These are phyloP conservation scores for Pichia inconspicua DNA, from an alignment of 1,139 yeast species.

Conservation along the genomic window DNA sequence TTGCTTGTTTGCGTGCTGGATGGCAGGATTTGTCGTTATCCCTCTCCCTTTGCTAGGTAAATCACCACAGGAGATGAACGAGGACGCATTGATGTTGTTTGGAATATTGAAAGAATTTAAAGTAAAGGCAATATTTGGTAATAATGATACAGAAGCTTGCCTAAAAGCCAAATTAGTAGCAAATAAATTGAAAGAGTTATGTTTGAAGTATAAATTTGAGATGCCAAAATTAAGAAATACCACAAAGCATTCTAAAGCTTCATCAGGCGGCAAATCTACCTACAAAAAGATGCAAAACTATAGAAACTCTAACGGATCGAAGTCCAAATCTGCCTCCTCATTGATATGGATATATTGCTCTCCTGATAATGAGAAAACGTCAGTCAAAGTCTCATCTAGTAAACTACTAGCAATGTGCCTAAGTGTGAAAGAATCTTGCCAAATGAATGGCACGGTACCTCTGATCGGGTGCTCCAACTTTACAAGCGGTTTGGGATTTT, in stretches of 20 bases:
- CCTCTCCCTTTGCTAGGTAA: conserved; percentile 76
- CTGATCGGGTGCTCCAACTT: conserved; percentile 85
- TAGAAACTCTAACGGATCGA: conserved; percentile 38
- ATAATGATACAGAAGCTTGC: conserved; percentile 65
- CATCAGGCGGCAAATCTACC: conserved; percentile 37
- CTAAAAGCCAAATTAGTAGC: conserved; percentile 64
- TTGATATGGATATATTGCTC: conserved; percentile 46
- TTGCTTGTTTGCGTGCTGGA: conserved; percentile 78
- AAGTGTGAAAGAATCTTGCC: conserved; percentile 86
- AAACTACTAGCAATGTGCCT: conserved; percentile 74
- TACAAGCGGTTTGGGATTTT: conserved; percentile 77
- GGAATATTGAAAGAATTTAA: conserved; percentile 63
- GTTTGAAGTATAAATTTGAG: conserved; percentile 34
- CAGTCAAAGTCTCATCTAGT: conserved; percentile 49
- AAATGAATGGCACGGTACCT: conserved; percentile 63
- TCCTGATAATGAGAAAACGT: conserved; percentile 64
- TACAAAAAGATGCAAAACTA: conserved; percentile 38
- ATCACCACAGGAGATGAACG: conserved; percentile 55
- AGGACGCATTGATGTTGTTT: conserved; percentile 66
- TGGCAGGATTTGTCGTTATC: conserved; percentile 72
- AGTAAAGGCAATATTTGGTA: conserved; percentile 66
- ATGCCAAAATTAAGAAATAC: conserved; percentile 63
- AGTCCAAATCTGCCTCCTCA: conserved; percentile 30
- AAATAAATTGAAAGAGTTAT: conserved; percentile 51
- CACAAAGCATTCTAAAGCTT: conserved; percentile 52